phyloP scores from a whole-genome alignment of 2,329 filamentous ascomycete species.

The Colletotrichum sp. region DNA sequence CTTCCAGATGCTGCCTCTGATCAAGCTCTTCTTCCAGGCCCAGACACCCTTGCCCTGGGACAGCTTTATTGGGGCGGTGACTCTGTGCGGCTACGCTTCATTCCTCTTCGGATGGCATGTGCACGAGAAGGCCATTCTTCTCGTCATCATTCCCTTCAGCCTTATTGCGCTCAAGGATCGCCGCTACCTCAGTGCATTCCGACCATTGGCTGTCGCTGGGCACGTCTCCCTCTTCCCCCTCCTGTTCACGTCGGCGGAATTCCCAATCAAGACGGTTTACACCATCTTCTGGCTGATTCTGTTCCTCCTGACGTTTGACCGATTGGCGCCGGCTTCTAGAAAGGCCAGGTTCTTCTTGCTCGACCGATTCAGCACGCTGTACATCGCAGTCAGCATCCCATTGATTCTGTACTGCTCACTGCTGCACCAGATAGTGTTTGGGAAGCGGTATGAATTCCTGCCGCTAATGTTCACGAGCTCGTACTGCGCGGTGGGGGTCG shows the following conservation, averaged over 20 bases:
- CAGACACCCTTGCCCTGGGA: constrained; percentile 76
- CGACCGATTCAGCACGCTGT: constrained; percentile 88
- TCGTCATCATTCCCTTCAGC: constrained; percentile 95
- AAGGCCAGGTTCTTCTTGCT: constrained; percentile 86
- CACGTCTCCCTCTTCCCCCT: constrained; percentile 96
- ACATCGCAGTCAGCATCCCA: constrained; percentile 88
- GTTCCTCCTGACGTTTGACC: constrained; percentile 87
- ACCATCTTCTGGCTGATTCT: constrained; percentile 90
- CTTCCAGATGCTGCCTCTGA: constrained; percentile 79
- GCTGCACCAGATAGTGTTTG: constrained; percentile 83
- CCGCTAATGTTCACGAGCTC: constrained; percentile 97
- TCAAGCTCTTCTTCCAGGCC: constrained; percentile 77
- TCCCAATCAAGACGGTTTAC: constrained; percentile 92
- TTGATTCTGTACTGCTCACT: constrained; percentile 89
- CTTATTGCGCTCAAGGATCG: constrained; percentile 89
- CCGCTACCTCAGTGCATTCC: constrained; percentile 88
- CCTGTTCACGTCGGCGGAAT: constrained; percentile 90
- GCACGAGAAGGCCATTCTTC: constrained; percentile 94
- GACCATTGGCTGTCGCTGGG: constrained; percentile 88
- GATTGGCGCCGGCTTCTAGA: constrained; percentile 81
- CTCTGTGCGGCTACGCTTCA: constrained; percentile 92
- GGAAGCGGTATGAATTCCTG: constrained; percentile 83
- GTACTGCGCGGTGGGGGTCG: constrained; percentile 92
- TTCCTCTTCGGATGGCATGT: constrained; percentile 99
- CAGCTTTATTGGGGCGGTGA: constrained; percentile 86